These are phyloP conservation scores for Aureobasidium sp. DNA, from an alignment of 2,329 filamentous ascomycete species.

Conservation along the genomic window DNA sequence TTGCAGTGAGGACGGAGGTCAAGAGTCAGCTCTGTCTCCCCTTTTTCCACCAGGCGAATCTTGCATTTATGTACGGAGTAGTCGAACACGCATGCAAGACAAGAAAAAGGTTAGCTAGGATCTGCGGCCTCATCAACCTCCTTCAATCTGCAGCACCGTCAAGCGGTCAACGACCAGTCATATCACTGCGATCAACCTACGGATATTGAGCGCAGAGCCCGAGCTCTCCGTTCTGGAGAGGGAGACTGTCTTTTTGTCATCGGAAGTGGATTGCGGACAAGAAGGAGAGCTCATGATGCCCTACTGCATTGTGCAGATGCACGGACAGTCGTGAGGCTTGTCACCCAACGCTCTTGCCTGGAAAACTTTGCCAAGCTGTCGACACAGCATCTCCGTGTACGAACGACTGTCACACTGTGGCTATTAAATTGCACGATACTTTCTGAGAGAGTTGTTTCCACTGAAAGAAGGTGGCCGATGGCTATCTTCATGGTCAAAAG, in stretches of 20 bases:
- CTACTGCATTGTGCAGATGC: conserved; percentile 5
- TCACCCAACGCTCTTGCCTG: not conserved
- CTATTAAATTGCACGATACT: no score
- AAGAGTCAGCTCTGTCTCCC: not conserved
- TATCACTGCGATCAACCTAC: not conserved
- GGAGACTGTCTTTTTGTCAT: not conserved
- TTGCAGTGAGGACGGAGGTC: not conserved
- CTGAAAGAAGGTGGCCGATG: no score
- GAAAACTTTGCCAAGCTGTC: conserved; percentile 1
- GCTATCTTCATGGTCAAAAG: no score
- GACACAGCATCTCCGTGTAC: not conserved
- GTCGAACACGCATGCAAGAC: not conserved
- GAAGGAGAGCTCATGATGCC: not conserved
- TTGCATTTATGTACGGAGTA: no score
- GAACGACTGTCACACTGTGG: no score
- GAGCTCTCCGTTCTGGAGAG: not conserved
- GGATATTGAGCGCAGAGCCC: not conserved
- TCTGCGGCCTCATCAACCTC: conserved; percentile 1
- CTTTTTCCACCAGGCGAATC: not conserved
- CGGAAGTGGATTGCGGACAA: not conserved
- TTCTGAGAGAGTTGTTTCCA: no score
- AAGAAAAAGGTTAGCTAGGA: not conserved
- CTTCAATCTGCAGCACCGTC: not conserved
- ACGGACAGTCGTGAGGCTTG: not conserved
- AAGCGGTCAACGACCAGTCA: not conserved